These are phyloP conservation scores for Camelina neglecta DNA, from an alignment of 345 rosid genomes.

Conservation along the genomic window DNA sequence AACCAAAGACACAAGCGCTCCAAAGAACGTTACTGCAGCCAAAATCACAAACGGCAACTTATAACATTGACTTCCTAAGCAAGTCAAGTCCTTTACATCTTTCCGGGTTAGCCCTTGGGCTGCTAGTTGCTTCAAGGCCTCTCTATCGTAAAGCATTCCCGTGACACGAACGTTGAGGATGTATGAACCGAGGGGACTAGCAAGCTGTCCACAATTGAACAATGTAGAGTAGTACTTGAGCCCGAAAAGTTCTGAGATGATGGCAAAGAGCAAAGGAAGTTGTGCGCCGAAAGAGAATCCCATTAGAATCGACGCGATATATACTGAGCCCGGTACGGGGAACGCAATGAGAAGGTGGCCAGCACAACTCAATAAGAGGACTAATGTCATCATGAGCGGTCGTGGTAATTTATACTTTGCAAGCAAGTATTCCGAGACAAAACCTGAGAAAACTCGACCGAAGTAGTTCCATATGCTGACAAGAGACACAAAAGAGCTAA, in stretches of 20 bases:
- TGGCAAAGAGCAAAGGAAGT: constrained; percentile 69
- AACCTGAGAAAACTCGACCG: constrained; percentile 84
- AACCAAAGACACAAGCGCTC: constrained; percentile 61
- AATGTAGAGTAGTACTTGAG: constrained; percentile 88
- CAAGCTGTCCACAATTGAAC: constrained; percentile 84
- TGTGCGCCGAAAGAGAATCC: constrained; percentile 91
- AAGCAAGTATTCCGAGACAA: constrained; percentile 68
- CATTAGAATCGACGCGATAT: constrained; percentile 67
- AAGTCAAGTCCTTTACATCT: constrained; percentile 66
- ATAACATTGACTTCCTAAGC: constrained; percentile 67
- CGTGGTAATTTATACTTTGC: constrained; percentile 66
- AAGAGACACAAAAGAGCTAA: constrained; percentile 70
- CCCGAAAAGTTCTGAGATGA: constrained; percentile 89
- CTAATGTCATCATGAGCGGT: constrained; percentile 75
- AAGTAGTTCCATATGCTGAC: constrained; percentile 93
- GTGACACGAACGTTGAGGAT: constrained; percentile 75
- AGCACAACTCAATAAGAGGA: constrained; percentile 61
- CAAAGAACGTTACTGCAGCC: constrained; percentile 58
- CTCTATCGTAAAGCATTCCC: constrained; percentile 67
- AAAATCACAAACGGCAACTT: constrained; percentile 64
- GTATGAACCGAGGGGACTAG: constrained; percentile 87
- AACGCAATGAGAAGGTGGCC: constrained; percentile 80
- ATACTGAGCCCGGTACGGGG: constrained; percentile 69
- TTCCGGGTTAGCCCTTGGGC: constrained; percentile 56
- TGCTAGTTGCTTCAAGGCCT: constrained; percentile 61